Conservation (phyloP, 2,329 filamentous ascomycete species). For the Lecanicillium sp. region DNA sequence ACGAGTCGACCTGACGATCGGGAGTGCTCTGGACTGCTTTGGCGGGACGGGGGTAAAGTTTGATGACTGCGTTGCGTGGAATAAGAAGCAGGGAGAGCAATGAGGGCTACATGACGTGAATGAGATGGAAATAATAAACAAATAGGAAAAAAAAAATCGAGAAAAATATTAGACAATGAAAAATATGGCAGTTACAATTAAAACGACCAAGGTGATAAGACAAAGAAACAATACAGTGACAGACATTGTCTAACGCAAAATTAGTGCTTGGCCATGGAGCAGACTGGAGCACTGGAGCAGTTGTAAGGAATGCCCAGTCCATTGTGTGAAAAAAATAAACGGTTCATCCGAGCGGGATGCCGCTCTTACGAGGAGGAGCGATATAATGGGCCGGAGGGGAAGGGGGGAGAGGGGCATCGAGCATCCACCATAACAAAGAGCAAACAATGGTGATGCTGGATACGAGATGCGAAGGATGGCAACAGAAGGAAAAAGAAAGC, state of each 20-base stretch:
- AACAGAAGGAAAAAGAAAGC: neutral
- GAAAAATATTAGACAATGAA: neutral
- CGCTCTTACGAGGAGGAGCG: neutral
- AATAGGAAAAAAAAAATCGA: constrained; percentile 1
- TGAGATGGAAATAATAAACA: constrained; percentile 1
- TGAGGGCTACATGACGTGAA: neutral
- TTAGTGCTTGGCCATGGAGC: too few species aligned
- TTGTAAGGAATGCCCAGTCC: neutral
- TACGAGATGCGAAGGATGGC: neutral
- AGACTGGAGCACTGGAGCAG: too few species aligned
- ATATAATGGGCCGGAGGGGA: neutral
- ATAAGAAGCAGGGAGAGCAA: constrained; percentile 41
- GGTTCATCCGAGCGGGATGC: neutral
- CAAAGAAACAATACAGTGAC: too few species aligned
- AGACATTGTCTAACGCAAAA: too few species aligned
- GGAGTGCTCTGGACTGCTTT: constrained; percentile 93
- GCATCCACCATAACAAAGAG: constrained; percentile 3
- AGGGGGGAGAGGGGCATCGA: neutral
- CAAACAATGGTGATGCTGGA: neutral
- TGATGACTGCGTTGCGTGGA: constrained; percentile 87
- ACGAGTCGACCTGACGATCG: constrained; percentile 89
- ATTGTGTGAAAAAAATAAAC: neutral
- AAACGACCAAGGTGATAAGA: neutral
- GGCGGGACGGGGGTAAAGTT: constrained; percentile 82
- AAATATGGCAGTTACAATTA: neutral